Evolutionary conservation across 108 stramenopile genomes (phyloP), one percentile per base, ranked within the genome.

Genomic region (Chaetoceros tenuissimus): DNA sequence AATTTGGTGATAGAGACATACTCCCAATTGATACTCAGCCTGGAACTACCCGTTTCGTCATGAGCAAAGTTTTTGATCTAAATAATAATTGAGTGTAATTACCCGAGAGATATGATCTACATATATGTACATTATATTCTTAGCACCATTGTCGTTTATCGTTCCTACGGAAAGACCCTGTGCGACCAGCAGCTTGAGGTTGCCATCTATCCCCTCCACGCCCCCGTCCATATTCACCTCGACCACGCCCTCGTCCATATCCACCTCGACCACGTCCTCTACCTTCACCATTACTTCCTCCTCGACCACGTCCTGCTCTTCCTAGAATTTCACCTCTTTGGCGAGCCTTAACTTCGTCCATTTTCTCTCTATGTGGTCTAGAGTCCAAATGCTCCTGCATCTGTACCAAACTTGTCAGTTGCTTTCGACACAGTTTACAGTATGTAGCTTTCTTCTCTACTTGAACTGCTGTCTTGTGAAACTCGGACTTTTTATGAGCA

Each of bases 371-470:
- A 55, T 95, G 94, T 3, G 89, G 87, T 26, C 74, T 77, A 27
- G 85, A 86, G 26, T 52, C 48, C 63, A 93, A 66, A 57, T 95
- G 94, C 51, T 90, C 91, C 55, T 85, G 60, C 73, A 95, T 64
- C 67, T 95, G 94, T 5, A 78, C 80, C 26, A 86, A 79, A 62
- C 85, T 87, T 23, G 91, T 95, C 48, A 95, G 73, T 56, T 95
- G 88, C 64, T 93, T 93, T 30, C 74, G 63, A 63, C 94, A 95
- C 31, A 91, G 48, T 48, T 78, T 80, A 62, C 94, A 95, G 58
- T 79, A 92, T 0, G 80, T 70, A 30, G 73, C 73, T 57, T 92
- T 92, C 44, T 72, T 67, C 51, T 93, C 89, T 56, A 79, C 61
- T 45, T 72, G 68, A 0, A 78, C 79, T 13, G 91, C 91, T 5